Evolutionary conservation across 163 green algal genomes (phyloP), one percentile per base, ranked within the genome.

Genomic region (Coccomyxa subellipsoidea): DNA sequence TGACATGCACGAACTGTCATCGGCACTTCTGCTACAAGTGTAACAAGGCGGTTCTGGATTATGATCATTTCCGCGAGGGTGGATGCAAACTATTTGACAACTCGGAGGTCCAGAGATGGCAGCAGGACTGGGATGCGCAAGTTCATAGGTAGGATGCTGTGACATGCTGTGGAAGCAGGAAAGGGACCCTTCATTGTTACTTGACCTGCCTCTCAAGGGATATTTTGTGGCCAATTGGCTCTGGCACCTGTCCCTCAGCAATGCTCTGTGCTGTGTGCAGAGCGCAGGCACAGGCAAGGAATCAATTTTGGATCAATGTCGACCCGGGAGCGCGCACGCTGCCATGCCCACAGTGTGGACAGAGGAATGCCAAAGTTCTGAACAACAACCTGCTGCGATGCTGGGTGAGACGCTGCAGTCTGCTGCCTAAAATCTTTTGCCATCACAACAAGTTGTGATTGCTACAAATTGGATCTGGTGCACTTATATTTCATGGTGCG

Each of bases 41-140:
- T 75, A 78, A 81, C 25, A 81, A 87, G 82, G 78, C 82, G 7
- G 92, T 96, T 79, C 35, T 36, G 0, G 92, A 90, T 29, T 97
- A 97, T 81, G 83, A 91, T 35, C 93, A 97, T 84, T 97, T 93
- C 85, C 80, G 79, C 18, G 78, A 80, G 34, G 71, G 78, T 9
- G 78, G 79, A 47, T 97, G 93, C 83, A 76, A 86, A 15, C 85
- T 97, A 72, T 97, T 97, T 82, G 90, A 95, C 69, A 82, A 92
- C 70, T 83, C 83, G 0, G 91, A 93, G 80, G 91, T 96, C 37
- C 71, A 86, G 37, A 76, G 87, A 39, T 95, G 88, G 70, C 27
- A 79, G n/a, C 36, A 9, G 31, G 23, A 80, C 39, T 90, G 82
- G 84, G 80, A 81, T 10, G 72, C 77, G n/a, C 75, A 81, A 36